Conservation (phyloP, 495 filamentous ascomycete genomes). For the Lophiotrema nucula region DNA sequence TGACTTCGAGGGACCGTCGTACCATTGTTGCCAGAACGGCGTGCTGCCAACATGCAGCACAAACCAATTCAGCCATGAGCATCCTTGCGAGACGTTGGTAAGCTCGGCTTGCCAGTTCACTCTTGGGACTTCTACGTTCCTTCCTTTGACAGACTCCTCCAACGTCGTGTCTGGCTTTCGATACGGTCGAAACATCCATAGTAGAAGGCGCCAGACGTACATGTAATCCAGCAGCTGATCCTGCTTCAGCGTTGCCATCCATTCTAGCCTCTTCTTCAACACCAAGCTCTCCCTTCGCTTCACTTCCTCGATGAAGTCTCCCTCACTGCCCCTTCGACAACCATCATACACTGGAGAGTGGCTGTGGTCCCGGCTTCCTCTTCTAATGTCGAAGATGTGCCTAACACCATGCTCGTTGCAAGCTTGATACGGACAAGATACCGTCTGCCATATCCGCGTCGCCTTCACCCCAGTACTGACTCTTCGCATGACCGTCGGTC, state of each 20-base stretch:
- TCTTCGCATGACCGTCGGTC: background rate
- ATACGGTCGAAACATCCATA: constrained; percentile 12
- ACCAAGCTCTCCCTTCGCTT: background rate
- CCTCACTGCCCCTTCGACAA: background rate
- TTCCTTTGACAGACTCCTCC: background rate
- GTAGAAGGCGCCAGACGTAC: constrained; percentile 4
- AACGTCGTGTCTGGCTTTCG: background rate
- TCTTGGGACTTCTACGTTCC: background rate
- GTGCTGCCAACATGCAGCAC: constrained; percentile 5
- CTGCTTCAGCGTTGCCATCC: background rate
- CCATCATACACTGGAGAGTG: background rate
- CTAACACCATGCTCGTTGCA: constrained; percentile 7
- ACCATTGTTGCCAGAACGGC: constrained; percentile 9
- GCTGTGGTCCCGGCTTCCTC: background rate
- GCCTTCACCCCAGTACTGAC: background rate
- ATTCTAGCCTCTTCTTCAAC: background rate
- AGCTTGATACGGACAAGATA: background rate
- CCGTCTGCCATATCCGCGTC: constrained; percentile 1
- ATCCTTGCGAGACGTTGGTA: background rate
- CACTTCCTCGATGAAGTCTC: background rate
- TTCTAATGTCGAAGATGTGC: background rate
- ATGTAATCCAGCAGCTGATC: constrained; percentile 6
- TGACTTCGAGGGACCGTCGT: too few relatives aligned
- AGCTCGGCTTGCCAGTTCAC: constrained; percentile 1
- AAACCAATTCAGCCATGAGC: constrained; percentile 17